phyloP scores from a whole-genome alignment of 2,329 filamentous ascomycete genomes.

The Pseudogymnoascus sp. region DNA sequence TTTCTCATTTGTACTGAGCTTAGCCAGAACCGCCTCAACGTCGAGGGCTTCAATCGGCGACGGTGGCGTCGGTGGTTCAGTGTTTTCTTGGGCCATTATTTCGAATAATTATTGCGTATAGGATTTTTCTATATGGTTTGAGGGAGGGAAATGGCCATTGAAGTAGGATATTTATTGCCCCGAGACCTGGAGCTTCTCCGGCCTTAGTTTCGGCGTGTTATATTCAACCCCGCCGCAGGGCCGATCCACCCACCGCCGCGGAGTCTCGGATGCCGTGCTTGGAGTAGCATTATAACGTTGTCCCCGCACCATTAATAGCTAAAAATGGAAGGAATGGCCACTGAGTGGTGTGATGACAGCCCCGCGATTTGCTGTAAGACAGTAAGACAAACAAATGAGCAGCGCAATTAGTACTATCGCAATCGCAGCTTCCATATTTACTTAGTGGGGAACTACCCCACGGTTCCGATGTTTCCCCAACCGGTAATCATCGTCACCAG shows the following conservation, averaged over 20 bases:
- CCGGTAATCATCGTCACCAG: not conserved
- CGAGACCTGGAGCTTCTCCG: slow-evolving; percentile 4
- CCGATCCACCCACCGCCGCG: not conserved
- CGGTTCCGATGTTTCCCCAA: not conserved
- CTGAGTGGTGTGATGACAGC: not conserved
- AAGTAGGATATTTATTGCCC: not conserved
- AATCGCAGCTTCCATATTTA: slow-evolving; percentile 2
- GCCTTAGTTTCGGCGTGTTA: slow-evolving; percentile 1
- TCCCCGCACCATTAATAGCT: not conserved
- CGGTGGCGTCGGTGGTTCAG: slow-evolving; percentile 11
- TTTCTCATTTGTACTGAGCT: slow-evolving; percentile 44
- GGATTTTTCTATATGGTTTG: not conserved
- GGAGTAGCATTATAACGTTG: not conserved
- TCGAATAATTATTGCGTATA: not conserved
- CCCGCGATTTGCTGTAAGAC: not conserved
- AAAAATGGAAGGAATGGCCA: slow-evolving; percentile 5
- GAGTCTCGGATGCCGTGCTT: not conserved
- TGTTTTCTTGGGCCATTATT: slow-evolving; percentile 11
- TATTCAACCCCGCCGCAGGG: not conserved
- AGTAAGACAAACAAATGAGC: not conserved
- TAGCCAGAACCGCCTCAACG: slow-evolving; percentile 43
- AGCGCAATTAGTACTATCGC: not conserved
- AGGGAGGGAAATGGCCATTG: not conserved
- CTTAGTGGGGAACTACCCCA: slow-evolving; percentile 2
- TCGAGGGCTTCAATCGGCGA: slow-evolving; percentile 29